Conservation (phyloP, 169 alveolate genomes). For the Plasmodium falciparum region DNA sequence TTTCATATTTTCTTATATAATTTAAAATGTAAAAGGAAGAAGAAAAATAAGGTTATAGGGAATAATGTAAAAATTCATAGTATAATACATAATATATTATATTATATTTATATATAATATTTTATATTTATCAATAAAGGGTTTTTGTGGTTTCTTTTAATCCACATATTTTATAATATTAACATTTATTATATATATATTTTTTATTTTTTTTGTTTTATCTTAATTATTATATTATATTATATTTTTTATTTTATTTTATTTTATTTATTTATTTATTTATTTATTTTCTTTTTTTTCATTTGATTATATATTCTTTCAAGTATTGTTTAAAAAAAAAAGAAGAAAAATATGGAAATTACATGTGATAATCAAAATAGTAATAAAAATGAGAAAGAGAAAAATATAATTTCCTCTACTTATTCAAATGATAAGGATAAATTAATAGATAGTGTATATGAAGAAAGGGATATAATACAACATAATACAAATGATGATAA, state of each 20-base stretch:
- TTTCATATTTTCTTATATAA: too few relatives aligned
- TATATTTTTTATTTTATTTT: neutral
- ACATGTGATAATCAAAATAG: constrained; percentile 25
- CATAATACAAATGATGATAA: neutral
- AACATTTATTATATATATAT: too few relatives aligned
- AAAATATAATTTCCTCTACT: constrained; percentile 4
- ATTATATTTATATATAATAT: too few relatives aligned
- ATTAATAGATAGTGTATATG: constrained; percentile 15
- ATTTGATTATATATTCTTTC: constrained; percentile 3
- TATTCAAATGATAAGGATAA: constrained; percentile 1
- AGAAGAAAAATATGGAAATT: constrained; percentile 39
- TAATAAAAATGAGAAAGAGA: constrained; percentile 31
- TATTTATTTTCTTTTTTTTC: constrained; percentile 2
- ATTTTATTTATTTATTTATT: neutral
- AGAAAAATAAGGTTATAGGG: too few relatives aligned
- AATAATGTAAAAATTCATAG: too few relatives aligned
- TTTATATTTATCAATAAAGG: too few relatives aligned
- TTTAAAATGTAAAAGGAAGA: too few relatives aligned
- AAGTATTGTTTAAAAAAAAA: neutral
- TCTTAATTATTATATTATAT: neutral
- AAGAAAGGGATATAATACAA: constrained; percentile 3
- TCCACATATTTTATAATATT: too few relatives aligned
- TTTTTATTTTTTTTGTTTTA: too few relatives aligned
- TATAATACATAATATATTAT: too few relatives aligned
- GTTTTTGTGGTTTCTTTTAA: too few relatives aligned